These are phyloP conservation scores for Neofusicoccum cordaticola DNA, from an alignment of 2,329 filamentous ascomycete genomes.

Conservation along the genomic window DNA sequence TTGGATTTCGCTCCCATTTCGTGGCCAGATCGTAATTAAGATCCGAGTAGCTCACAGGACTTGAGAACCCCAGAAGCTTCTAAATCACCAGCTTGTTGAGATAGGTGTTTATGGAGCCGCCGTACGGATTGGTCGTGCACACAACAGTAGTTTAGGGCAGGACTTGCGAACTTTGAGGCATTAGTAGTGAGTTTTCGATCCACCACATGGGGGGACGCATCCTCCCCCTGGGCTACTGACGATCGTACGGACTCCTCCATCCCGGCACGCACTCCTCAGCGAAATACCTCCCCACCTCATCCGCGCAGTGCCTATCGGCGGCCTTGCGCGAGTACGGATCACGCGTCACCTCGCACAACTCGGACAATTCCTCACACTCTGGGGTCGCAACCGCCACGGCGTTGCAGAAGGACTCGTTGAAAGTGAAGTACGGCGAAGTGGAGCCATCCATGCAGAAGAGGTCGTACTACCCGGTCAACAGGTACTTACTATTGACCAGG, in stretches of 20 bases:
- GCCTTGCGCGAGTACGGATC: neutral
- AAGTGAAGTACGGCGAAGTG: neutral
- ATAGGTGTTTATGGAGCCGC: neutral
- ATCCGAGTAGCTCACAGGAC: neutral
- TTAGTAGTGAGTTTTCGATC: neutral
- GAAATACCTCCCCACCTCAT: neutral
- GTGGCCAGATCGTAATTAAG: neutral
- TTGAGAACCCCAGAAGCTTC: neutral
- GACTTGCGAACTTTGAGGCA: too few species aligned
- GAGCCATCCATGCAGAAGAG: neutral
- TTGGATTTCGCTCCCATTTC: neutral
- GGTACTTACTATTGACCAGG: neutral
- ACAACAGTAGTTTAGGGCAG: too few species aligned
- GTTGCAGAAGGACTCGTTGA: neutral
- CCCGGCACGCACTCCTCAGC: neutral
- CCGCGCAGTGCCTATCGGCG: neutral
- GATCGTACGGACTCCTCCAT: neutral
- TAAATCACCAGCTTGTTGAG: neutral
- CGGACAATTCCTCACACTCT: neutral
- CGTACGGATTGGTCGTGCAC: neutral
- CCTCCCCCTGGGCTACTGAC: neutral
- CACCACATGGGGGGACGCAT: neutral
- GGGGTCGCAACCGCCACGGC: neutral
- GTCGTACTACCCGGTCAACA: neutral
- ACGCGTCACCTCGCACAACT: neutral